phyloP scores from a whole-genome alignment of 73 alveolate genomes.

The Paraurostyla sp. region DNA sequence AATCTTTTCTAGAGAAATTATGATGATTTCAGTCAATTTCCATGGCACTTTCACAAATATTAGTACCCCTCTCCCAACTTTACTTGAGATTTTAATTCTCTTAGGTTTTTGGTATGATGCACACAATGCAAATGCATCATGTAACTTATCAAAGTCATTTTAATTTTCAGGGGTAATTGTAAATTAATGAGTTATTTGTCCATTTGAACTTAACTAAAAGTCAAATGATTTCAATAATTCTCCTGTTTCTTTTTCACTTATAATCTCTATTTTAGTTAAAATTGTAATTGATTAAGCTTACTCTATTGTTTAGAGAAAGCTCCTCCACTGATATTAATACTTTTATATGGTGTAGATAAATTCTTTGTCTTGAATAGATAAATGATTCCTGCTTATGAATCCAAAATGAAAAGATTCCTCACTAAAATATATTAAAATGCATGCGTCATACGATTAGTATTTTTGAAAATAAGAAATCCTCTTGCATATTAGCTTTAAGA shows the following conservation, averaged over 20 bases:
- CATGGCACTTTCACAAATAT: constrained; percentile 48
- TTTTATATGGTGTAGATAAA: neutral
- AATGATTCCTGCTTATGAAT: constrained; percentile 13
- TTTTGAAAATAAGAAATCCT: too few relatives aligned
- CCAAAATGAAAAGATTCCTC: constrained; percentile 55
- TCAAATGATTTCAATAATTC: constrained; percentile 33
- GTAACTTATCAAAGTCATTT: neutral
- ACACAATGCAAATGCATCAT: neutral
- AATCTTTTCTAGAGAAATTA: constrained; percentile 59
- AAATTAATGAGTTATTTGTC: neutral
- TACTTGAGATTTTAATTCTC: neutral
- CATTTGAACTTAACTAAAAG: neutral
- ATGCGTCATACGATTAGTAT: too few relatives aligned
- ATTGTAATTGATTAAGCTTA: neutral
- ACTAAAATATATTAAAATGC: neutral
- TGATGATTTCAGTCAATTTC: constrained; percentile 30
- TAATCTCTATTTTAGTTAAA: neutral
- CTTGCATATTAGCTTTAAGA: too few relatives aligned
- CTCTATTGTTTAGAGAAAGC: neutral
- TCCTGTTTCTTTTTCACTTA: constrained; percentile 37
- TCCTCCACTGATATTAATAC: constrained; percentile 1
- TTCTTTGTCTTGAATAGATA: constrained; percentile 21
- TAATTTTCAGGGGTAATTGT: constrained; percentile 40
- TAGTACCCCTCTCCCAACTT: constrained; percentile 21
- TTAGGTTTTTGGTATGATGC: neutral